A percentile compares a stretch with the other conserved stretches of the same genome.
phyloP scores from a whole-genome alignment of 1,139 yeast species.

The Suhomyces panamericanus region DNA sequence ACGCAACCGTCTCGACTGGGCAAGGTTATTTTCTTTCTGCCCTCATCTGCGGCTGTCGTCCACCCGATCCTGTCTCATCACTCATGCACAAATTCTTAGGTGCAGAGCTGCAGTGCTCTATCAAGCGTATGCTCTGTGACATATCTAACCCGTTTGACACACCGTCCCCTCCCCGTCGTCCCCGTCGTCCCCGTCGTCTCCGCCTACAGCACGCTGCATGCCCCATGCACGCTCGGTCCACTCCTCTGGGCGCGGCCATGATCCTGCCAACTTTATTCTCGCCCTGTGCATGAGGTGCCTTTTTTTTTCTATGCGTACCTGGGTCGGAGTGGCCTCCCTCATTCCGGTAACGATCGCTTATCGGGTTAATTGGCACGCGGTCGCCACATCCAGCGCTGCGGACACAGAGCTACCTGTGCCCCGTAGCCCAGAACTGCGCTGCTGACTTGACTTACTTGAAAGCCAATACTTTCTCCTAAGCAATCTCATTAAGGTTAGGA shows the following conservation, averaged over 20 bases:
- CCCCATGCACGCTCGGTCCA: too few relatives aligned
- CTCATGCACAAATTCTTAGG: neutral
- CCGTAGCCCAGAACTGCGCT: too few relatives aligned
- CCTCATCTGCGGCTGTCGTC: neutral
- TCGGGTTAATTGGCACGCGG: too few relatives aligned
- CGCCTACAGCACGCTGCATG: too few relatives aligned
- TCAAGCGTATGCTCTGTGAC: neutral
- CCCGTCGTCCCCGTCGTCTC: neutral
- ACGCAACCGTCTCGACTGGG: neutral
- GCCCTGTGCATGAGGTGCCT: neutral
- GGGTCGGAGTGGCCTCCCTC: neutral
- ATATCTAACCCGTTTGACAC: neutral
- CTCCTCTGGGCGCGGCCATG: too few relatives aligned
- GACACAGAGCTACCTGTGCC: too few relatives aligned
- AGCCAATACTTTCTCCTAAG: neutral
- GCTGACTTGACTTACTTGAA: too few relatives aligned
- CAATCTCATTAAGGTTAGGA: neutral
- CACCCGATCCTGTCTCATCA: slow-evolving; percentile 1
- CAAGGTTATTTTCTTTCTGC: neutral
- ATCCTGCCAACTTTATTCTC: too few relatives aligned
- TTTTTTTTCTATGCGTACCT: neutral
- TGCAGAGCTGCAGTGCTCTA: neutral
- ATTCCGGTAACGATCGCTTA: neutral
- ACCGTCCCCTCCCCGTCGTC: neutral
- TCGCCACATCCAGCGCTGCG: too few relatives aligned